Evolutionary conservation across 345 rosid species (phyloP), one percentile per base, ranked within the genome.

Genomic region (Camelina sativa): DNA sequence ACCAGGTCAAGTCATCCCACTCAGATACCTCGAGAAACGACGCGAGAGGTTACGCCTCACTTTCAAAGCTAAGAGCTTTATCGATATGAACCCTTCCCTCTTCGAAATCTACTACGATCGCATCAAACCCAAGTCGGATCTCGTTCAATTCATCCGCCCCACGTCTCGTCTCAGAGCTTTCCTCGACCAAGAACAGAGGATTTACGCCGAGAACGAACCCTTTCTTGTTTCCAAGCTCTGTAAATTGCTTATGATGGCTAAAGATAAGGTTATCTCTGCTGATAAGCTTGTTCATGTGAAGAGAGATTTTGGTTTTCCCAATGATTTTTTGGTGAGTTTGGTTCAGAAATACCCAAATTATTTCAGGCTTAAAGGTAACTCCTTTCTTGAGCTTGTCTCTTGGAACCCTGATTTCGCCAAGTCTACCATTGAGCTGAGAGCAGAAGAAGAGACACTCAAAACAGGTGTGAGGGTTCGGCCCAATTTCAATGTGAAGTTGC

Each of bases 271-370:
- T 0, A 71, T 90, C 52, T 86, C 85, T 67, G 83, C 81, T 0
- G 96, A 95, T 74, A 95, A 89, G 61, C 74, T 90, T 67, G 84
- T 86, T 63, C 90, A 90, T 37, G 97, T 86, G 41, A 95, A 90
- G 84, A 83, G 96, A 71, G 99, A 95, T 56, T 90, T 95, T 11
- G 97, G 97, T 11, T 92, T 95, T 13, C 97, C 97, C 0, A 84
- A 81, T 66, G 91, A 89, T 82, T 89, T 95, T 80, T 53, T 89
- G 79, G 86, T 80, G 38, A 83, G 70, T 25, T 79, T 92, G 77
- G 86, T 95, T 68, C 84, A 80, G 4, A 89, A 82, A 43, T 86
- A 90, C 69, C 85, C 96, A 0, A 86, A 87, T 63, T 86, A 86
- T 65, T 90, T 95, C 69, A 66, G 86, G 73, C 43, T 89, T 8